Evolutionary conservation across 257 asterid species (phyloP).

Genomic region (Solanum tarapatanum): DNA sequence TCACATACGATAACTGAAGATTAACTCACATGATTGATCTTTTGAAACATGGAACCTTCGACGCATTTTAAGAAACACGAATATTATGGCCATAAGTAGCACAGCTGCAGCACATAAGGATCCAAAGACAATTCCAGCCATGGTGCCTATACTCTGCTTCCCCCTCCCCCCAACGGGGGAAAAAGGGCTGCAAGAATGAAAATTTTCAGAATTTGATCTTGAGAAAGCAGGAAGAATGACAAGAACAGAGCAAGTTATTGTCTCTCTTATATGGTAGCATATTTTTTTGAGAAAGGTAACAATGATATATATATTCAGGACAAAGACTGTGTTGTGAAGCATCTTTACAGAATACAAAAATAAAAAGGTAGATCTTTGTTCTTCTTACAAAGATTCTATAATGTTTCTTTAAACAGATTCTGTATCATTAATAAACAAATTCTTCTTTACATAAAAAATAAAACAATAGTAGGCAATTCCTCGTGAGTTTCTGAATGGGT

Average conservation of each 20-base stretch:
- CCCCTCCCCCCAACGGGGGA: slow-evolving; percentile 11
- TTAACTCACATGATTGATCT: background rate
- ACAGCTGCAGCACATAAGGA: slow-evolving; percentile 10
- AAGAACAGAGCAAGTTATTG: background rate
- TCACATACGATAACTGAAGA: background rate
- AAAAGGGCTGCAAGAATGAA: slow-evolving; percentile 21
- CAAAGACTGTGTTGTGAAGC: background rate
- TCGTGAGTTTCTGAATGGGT: background rate
- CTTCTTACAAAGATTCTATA: background rate
- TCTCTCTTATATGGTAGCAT: background rate
- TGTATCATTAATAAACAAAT: background rate
- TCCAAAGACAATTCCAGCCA: slow-evolving; percentile 34
- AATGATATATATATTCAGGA: background rate
- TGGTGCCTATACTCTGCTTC: slow-evolving; percentile 22
- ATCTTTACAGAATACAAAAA: background rate
- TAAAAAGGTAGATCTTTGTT: background rate
- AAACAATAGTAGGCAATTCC: background rate
- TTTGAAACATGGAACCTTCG: slow-evolving; percentile 1
- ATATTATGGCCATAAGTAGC: slow-evolving; percentile 9
- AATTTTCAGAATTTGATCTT: background rate
- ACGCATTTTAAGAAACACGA: slow-evolving; percentile 6
- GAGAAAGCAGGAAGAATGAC: background rate
- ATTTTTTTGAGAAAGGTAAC: background rate
- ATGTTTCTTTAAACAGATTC: background rate
- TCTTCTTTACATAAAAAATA: background rate